Conservation (phyloP, 108 stramenopile species). For the Thalassiosira profunda region DNA sequence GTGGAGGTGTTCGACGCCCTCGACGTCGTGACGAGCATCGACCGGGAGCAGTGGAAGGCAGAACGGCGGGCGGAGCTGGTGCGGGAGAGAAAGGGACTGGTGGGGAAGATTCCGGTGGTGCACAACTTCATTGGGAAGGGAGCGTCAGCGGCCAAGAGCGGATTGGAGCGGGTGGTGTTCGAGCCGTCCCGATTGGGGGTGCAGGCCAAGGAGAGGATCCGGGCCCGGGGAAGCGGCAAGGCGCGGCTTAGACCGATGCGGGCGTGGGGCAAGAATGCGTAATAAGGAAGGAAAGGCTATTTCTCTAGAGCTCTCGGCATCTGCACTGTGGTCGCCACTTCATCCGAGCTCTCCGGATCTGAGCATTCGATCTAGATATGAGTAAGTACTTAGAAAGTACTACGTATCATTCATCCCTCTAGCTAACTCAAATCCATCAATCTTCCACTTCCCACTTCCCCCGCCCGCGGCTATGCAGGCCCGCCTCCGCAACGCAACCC, state of each 20-base stretch:
- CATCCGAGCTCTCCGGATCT: background rate
- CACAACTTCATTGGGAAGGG: conserved; percentile 16
- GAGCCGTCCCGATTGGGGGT: conserved; percentile 73
- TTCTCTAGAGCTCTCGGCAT: too few relatives aligned
- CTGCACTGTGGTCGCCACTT: background rate
- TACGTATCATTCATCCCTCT: too few relatives aligned
- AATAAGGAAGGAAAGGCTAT: too few relatives aligned
- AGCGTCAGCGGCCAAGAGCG: conserved; percentile 7
- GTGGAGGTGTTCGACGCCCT: too few relatives aligned
- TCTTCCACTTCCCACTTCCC: too few relatives aligned
- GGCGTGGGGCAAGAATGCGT: conserved; percentile 42
- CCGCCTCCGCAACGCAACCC: too few relatives aligned
- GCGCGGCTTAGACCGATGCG: conserved; percentile 82
- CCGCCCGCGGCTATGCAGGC: too few relatives aligned
- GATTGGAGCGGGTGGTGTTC: conserved; percentile 58
- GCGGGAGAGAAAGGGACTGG: conserved; percentile 33
- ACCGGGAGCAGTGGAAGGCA: conserved; percentile 56
- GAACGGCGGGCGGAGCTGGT: conserved; percentile 30
- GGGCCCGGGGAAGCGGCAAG: conserved; percentile 71
- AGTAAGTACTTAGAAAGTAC: too few relatives aligned
- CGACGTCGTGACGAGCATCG: conserved; percentile 84
- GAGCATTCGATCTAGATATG: background rate
- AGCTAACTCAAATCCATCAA: too few relatives aligned
- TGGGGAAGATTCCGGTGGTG: conserved; percentile 39
- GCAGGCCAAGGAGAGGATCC: conserved; percentile 70